Base-by-base conservation (phyloP, 768 basidiomycete species). In the Chalciporus piperatus region DNA sequence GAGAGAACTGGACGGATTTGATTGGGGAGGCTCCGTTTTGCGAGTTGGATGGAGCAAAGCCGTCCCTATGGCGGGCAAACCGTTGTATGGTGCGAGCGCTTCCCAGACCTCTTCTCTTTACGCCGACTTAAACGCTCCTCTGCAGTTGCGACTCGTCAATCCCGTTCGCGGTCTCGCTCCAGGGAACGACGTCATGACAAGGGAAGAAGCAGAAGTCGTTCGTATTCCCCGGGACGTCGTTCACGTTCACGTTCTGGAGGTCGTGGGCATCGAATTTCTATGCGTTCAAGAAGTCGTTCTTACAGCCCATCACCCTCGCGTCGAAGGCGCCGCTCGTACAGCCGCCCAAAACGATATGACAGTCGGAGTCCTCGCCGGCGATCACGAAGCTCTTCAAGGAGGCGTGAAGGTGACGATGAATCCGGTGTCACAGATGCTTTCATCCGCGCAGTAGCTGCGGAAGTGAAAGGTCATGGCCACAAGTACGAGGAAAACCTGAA, bases 1-100 rank as follows among this genome's bases (percentile, higher is more conserved):
- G 19, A 85, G 88, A 22, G 89, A 96, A 64, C 80, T 92, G 49
- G 97, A 99, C 60, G 94, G 95, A 2, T 83, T 86, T 54, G 92
- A 97, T 40, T 99, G 96, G 97, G 92, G 90, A 51, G 95, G 95
- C 7, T 89, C 80, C 35, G 68, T 91, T 19, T 72, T 99, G 4
- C 78, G 92, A 13, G 92, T 95, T 6, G 93, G 93, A 13, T 99
- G 96, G 95, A 96, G 96, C 65, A 98, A 98, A 71, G 91, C 95
- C 2, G 90, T 98, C 6, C 89, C 93, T 14, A 74, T 97, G 41
- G 92, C 88, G 27, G 72, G 79, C 1, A 87, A 85, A 66, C 77
- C 85, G 55, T 77, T 85, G 76, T 98, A 91, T 73, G 83, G 96
- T 97, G 54, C 60, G 78, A 27, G 12, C 41, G 16, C 17, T 5